These are phyloP conservation scores for Diaporthe helianthi DNA, from an alignment of 2,329 filamentous ascomycete species.

Conservation along the genomic window DNA sequence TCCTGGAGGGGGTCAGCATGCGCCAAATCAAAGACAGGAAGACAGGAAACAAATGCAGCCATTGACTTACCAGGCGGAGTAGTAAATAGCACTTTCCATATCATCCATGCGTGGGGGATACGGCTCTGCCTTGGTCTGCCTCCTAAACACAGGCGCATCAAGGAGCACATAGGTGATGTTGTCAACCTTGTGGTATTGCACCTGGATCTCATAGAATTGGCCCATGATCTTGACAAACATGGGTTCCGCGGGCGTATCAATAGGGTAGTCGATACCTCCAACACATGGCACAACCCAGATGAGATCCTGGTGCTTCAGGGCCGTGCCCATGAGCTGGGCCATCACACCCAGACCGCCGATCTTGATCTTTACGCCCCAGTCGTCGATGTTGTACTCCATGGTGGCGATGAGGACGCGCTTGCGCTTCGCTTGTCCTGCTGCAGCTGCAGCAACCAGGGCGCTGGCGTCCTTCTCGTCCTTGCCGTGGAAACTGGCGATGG, in stretches of 20 bases:
- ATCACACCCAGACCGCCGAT: conserved; percentile 75
- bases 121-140: conserved; percentile 65
- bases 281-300: conserved; percentile 70
- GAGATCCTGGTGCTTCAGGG: conserved; percentile 68
- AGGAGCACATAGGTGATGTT: conserved; percentile 75
- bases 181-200: conserved; percentile 68
- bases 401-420: conserved; percentile 38
- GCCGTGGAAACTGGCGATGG: neutral
- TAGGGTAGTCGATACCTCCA: conserved; percentile 69
- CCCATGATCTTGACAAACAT: conserved; percentile 70
- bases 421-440: conserved; percentile 39
- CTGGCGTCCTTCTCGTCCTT: conserved; percentile 59
- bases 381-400: conserved; percentile 72
- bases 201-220: conserved; percentile 65
- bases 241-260: conserved; percentile 63
- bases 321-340: conserved; percentile 73
- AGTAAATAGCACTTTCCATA: conserved; percentile 70
- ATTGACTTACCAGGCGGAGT: conserved; percentile 64
- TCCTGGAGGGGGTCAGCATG: conserved; percentile 60
- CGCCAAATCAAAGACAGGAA: neutral
- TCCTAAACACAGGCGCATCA: conserved; percentile 71
- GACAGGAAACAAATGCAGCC: neutral
- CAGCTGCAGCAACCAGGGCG: conserved; percentile 26
- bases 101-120: conserved; percentile 74
- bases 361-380: conserved; percentile 75